phyloP scores from a whole-genome alignment of 1,284 basidiomycete species.

The Ceratobasidium sp. region DNA sequence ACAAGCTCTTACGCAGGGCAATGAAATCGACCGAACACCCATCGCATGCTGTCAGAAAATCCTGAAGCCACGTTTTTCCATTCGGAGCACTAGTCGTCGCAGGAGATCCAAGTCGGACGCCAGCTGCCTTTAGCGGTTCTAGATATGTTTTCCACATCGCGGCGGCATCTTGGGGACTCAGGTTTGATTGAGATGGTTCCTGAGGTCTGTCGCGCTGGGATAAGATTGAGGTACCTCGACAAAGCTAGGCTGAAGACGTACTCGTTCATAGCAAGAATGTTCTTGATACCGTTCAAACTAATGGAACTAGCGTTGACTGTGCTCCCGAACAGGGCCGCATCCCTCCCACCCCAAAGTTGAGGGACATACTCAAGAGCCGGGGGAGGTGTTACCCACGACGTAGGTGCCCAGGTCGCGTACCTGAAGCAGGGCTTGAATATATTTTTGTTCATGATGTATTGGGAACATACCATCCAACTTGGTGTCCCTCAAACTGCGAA shows the following conservation, averaged over 20 bases:
- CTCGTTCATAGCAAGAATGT: constrained; percentile 59
- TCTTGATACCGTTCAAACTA: constrained; percentile 50
- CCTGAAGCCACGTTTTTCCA: constrained; percentile 61
- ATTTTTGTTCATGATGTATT: not conserved
- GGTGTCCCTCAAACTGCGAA: constrained; percentile 34
- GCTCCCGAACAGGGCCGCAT: constrained; percentile 54
- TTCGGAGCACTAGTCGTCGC: constrained; percentile 60
- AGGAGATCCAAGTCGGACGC: constrained; percentile 61
- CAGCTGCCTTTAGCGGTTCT: constrained; percentile 54
- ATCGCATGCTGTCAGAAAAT: constrained; percentile 60
- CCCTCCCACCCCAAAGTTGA: constrained; percentile 59
- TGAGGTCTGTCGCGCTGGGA: constrained; percentile 53
- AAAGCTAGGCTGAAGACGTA: constrained; percentile 33
- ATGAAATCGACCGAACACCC: constrained; percentile 63
- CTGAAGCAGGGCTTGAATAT: not conserved
- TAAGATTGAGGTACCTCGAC: not conserved
- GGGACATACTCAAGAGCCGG: constrained; percentile 55
- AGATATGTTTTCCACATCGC: constrained; percentile 51
- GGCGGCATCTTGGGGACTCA: constrained; percentile 51
- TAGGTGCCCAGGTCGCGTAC: constrained; percentile 47
- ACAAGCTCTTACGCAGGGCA: constrained; percentile 58
- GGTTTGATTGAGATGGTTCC: constrained; percentile 52
- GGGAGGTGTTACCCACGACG: constrained; percentile 36
- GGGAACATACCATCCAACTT: constrained; percentile 29
- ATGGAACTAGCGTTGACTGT: constrained; percentile 56